Base-by-base conservation (phyloP, 805 yeast genomes). In the Millerozyma acaciae region DNA sequence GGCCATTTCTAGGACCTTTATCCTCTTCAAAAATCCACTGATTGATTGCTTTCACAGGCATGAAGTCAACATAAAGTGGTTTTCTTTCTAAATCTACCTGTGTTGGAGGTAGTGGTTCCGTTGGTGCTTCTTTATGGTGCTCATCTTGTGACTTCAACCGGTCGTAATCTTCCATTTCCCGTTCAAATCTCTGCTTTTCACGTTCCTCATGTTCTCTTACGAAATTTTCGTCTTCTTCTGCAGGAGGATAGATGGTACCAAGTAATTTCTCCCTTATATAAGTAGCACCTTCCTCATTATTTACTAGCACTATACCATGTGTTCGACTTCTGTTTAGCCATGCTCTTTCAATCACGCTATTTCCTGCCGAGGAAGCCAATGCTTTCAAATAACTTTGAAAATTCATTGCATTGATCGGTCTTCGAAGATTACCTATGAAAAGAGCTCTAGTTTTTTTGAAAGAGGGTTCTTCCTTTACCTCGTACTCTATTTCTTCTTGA, bases 1-100 rank as follows among this genome's bases (percentile, higher is more conserved):
- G 46, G 2, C 72, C 75, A 44, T 68, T 63, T 25, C 49, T 47
- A 8, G 76, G 73, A 8, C 68, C 70, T 25, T 48, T 51, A 33
- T 60, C 65, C 38, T 69, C 76, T 44, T 68, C 71, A 41, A 56
- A 70, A 10, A 68, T 64, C 73, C 75, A 69, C 26, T 55, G 57
- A 34, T 62, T 63, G 3, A 67, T 55, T 12, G 70, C 71, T 39
- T 65, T 62, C 15, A 66, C 72, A 1, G 73, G 73, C 25, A 70
- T 59, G 41, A 49, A 70, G 40, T 69, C 75, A 26, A 65, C 60
- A 43, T 47, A 68, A 21, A 68, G 37, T 7, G 53, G 52, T 29
- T 45, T 49, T 40, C 60, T 45, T 18, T 39, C 46, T 4, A 33
- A 39, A 7, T 32, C 28, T 28, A 26, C 48, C 21, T 47, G 34